A percentile compares a stretch with the other conserved stretches of the same genome.
These are phyloP conservation scores for Candida patagonica DNA, from an alignment of 805 yeast species.

Conservation along the genomic window DNA sequence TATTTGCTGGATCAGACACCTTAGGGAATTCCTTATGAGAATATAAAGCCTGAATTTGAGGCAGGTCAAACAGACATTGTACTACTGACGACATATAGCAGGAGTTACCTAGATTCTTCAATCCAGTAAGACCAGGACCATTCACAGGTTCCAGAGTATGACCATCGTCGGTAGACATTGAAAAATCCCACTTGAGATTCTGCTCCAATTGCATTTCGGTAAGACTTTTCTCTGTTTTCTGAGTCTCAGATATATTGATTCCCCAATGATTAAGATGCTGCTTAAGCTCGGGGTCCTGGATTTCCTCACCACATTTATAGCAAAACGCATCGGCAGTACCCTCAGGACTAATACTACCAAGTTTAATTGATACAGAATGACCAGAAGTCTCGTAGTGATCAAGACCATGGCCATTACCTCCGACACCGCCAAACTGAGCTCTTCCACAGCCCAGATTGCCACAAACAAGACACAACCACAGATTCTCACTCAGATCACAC, in stretches of 20 bases:
- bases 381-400: conserved; percentile 48
- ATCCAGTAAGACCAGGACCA: conserved; percentile 75
- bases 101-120: conserved; percentile 85
- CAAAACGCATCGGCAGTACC: conserved; percentile 79
- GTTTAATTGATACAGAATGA: conserved; percentile 81
- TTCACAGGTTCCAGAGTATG: conserved; percentile 51
- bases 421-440: conserved; percentile 83
- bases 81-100: conserved; percentile 80
- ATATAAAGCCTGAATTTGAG: conserved; percentile 26
- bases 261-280: conserved; percentile 48
- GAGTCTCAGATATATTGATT: conserved; percentile 45
- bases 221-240: conserved; percentile 78
- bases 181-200: conserved; percentile 88
- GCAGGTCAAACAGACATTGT: conserved; percentile 52
- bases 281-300: conserved; percentile 54
- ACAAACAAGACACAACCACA: conserved; percentile 90
- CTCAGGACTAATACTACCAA: conserved; percentile 76
- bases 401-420: conserved; percentile 91
- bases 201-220: conserved; percentile 89
- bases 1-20: conserved; percentile 41
- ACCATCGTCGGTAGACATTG: conserved; percentile 65
- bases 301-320: conserved; percentile 82
- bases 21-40: neutral
- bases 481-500: conserved; percentile 54
- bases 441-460: conserved; percentile 94